Conservation (phyloP, 352 stramenopile species). For the Phytophthora europaea region DNA sequence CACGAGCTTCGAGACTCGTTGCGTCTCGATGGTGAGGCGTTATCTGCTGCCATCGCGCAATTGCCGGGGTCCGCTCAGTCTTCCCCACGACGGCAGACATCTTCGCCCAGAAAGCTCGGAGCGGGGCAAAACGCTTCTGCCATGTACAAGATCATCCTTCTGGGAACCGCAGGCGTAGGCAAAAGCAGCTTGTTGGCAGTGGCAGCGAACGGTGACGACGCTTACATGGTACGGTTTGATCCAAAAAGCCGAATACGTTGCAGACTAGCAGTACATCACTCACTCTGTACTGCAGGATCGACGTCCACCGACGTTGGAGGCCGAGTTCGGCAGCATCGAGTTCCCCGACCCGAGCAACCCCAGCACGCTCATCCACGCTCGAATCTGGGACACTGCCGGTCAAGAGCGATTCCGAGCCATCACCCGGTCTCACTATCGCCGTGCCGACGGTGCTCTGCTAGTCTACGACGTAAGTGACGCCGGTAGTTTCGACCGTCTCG, state of each 20-base stretch:
- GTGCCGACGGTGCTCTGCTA: constrained; percentile 88
- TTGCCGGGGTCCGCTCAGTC: constrained; percentile 17
- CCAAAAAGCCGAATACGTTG: not conserved
- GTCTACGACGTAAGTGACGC: constrained; percentile 93
- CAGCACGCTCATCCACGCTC: constrained; percentile 74
- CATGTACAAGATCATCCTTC: constrained; percentile 84
- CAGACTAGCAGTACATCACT: not conserved
- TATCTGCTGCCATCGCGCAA: constrained; percentile 32
- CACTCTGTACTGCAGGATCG: constrained; percentile 48
- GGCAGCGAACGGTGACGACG: constrained; percentile 60
- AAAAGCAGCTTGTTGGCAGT: constrained; percentile 85
- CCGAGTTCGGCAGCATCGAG: constrained; percentile 81
- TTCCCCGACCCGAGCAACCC: constrained; percentile 62
- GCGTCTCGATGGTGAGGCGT: constrained; percentile 49
- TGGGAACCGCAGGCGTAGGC: constrained; percentile 81
- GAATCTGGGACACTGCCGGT: constrained; percentile 92
- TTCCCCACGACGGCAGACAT: constrained; percentile 26
- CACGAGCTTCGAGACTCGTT: constrained; percentile 78
- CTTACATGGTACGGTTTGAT: constrained; percentile 48
- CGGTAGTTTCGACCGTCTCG: constrained; percentile 88
- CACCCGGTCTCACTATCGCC: constrained; percentile 86
- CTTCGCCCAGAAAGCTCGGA: constrained; percentile 16
- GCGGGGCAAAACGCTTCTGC: constrained; percentile 12
- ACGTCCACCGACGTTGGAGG: constrained; percentile 70
- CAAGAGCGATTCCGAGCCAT: constrained; percentile 93